Conservation (phyloP, 2,329 filamentous ascomycete genomes). For the Verticillium tricorpus region DNA sequence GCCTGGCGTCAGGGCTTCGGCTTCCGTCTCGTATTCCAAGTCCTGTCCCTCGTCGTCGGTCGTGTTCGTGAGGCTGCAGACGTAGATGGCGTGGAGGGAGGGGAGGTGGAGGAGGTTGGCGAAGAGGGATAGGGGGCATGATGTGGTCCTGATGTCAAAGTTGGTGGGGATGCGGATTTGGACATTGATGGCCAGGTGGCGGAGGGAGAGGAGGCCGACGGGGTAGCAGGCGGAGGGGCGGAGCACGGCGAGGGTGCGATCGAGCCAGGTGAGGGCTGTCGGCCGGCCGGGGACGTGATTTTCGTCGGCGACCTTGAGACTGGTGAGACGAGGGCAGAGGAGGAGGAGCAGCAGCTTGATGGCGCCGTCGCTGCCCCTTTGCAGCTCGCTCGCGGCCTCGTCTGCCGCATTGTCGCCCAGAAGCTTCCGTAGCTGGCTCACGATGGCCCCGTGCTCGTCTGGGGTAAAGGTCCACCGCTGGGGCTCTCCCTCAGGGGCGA, state of each 20-base stretch:
- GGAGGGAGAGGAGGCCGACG: not conserved
- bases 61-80: not conserved
- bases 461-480: not conserved
- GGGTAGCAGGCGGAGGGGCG: not conserved
- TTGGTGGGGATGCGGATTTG: not conserved
- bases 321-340: constrained; percentile 1
- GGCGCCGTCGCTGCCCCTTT: not conserved
- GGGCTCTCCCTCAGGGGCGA: not conserved
- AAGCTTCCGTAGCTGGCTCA: not conserved
- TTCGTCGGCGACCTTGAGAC: not conserved
- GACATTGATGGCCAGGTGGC: not conserved
- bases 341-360: not conserved
- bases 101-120: not conserved
- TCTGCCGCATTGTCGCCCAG: not conserved
- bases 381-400: not conserved
- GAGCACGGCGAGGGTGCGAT: not conserved
- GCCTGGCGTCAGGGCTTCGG: not conserved
- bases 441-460: not conserved
- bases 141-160: not conserved
- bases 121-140: not conserved
- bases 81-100: not conserved
- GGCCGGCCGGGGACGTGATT: not conserved
- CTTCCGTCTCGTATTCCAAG: not conserved
- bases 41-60: too few relatives aligned
- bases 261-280: not conserved